Evolutionary conservation across 2,329 filamentous ascomycete species (phyloP).

Genomic region (Purpureocillium takamizusanense): DNA sequence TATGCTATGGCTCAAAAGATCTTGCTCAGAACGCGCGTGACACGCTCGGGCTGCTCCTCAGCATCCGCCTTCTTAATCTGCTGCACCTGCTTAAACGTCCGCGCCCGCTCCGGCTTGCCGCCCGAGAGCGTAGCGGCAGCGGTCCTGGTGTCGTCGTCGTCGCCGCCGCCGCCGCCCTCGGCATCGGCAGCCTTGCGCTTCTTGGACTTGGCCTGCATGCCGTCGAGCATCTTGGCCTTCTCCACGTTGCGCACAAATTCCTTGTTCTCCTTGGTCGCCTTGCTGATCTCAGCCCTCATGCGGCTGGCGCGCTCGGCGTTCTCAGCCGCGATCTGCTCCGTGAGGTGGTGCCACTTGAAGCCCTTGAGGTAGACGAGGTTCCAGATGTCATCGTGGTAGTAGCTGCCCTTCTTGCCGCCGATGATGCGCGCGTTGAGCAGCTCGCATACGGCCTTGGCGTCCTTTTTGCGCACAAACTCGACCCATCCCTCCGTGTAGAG

Average conservation of each 20-base stretch:
- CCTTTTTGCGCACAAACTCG: conserved; percentile 66
- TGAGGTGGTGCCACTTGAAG: conserved; percentile 72
- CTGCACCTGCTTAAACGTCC: conserved; percentile 59
- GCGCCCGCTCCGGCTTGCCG: conserved; percentile 14
- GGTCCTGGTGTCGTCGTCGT: too few relatives aligned
- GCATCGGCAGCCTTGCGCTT: conserved; percentile 24
- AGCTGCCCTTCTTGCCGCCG: conserved; percentile 74
- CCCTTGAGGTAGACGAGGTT: conserved; percentile 72
- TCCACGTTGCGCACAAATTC: conserved; percentile 73
- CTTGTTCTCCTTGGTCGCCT: conserved; percentile 71
- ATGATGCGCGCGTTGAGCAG: conserved; percentile 70
- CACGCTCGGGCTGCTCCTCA: conserved; percentile 42
- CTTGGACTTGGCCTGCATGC: conserved; percentile 54
- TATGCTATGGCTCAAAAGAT: conserved; percentile 41
- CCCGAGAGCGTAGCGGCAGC: too few relatives aligned
- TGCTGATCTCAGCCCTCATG: conserved; percentile 69
- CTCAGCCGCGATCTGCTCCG: conserved; percentile 72
- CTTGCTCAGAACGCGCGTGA: conserved; percentile 53
- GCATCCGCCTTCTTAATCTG: conserved; percentile 41
- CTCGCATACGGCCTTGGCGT: conserved; percentile 69
- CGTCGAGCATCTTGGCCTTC: conserved; percentile 68
- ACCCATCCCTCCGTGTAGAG: conserved; percentile 82
- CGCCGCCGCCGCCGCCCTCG: conserved; percentile 11
- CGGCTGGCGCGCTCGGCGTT: conserved; percentile 70
- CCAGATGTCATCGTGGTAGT: conserved; percentile 83